Conservation (phyloP, 2,329 filamentous ascomycete species). For the Aspergillus carbonarius region DNA sequence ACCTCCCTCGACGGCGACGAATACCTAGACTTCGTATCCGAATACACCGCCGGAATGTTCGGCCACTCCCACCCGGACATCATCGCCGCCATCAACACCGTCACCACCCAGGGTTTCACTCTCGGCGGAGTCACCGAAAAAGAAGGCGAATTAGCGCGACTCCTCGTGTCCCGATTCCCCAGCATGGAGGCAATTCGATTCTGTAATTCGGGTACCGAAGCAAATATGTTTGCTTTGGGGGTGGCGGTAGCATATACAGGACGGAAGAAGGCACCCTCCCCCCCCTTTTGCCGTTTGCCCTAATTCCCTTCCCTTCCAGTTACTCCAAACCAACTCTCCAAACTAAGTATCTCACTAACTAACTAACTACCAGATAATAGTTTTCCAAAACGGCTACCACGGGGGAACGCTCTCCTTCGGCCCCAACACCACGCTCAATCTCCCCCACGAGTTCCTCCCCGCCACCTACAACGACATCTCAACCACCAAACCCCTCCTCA, state of each 20-base stretch:
- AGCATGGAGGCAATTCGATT: conserved; percentile 59
- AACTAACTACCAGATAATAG: conserved; percentile 38
- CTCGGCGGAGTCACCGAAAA: conserved; percentile 54
- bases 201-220: conserved; percentile 66
- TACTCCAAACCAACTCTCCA: too few species aligned
- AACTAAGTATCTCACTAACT: too few species aligned
- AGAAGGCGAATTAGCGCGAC: conserved; percentile 53
- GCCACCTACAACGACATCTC: conserved; percentile 62
- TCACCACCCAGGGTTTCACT: conserved; percentile 53
- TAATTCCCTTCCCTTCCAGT: too few species aligned
- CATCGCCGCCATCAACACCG: conserved; percentile 47
- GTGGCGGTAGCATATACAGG: conserved; percentile 52
- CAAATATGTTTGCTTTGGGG: conserved; percentile 60
- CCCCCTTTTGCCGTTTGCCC: too few species aligned
- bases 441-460: conserved; percentile 60
- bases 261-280: conserved; percentile 36
- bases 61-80: conserved; percentile 64
- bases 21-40: conserved; percentile 62
- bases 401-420: conserved; percentile 55
- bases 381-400: conserved; percentile 55
- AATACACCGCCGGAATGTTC: conserved; percentile 65
- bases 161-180: conserved; percentile 56
- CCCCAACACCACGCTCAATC: conserved; percentile 34
- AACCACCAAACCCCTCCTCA: conserved; percentile 42
- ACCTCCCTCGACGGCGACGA: conserved; percentile 32